Conservation (phyloP, 495 filamentous ascomycete genomes). For the Symbiotaphrina buchneri region DNA sequence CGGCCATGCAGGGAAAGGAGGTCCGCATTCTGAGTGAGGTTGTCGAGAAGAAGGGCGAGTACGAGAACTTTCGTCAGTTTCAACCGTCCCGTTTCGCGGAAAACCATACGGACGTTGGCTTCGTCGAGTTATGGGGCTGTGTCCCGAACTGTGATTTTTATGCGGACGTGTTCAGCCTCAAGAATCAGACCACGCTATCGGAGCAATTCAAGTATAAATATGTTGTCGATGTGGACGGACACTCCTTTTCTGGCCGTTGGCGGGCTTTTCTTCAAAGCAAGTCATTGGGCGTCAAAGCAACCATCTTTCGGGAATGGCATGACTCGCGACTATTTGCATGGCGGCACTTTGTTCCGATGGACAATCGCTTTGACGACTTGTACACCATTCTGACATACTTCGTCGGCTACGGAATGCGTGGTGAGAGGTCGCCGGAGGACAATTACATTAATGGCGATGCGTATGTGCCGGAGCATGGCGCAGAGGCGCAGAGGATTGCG, state of each 20-base stretch:
- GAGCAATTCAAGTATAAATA: constrained; percentile 38
- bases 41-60: constrained; percentile 9
- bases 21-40: constrained; percentile 11
- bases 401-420: not conserved
- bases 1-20: constrained; percentile 3
- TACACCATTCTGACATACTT: not conserved
- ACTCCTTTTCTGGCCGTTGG: constrained; percentile 50
- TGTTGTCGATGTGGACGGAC: constrained; percentile 49
- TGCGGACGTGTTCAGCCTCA: constrained; percentile 11
- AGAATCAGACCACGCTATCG: constrained; percentile 13
- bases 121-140: constrained; percentile 17
- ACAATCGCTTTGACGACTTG: not conserved
- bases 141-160: constrained; percentile 21
- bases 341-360: constrained; percentile 28
- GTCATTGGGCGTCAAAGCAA: constrained; percentile 45
- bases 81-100: constrained; percentile 14
- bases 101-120: constrained; percentile 20
- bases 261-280: constrained; percentile 41
- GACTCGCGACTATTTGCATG: constrained; percentile 44
- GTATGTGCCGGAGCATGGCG: not conserved
- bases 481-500: not conserved
- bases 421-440: not conserved
- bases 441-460: not conserved
- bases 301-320: constrained; percentile 57
- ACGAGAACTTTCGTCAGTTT: constrained; percentile 10